phyloP scores from a whole-genome alignment of 768 basidiomycete genomes.

The Chalciporus chontae region DNA sequence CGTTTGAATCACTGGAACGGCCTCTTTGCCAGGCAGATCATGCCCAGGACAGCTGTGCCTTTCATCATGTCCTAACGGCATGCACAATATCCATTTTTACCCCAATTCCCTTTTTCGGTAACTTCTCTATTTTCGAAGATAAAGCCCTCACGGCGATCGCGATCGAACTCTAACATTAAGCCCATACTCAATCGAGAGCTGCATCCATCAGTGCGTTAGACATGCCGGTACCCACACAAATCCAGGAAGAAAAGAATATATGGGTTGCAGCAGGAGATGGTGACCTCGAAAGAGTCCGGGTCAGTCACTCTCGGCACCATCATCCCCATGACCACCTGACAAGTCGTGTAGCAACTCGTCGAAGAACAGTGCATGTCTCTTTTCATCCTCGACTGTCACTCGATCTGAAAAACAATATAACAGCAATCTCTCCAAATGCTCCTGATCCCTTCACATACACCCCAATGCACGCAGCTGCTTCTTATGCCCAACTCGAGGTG shows the following conservation, averaged over 20 bases:
- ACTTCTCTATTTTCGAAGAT: conserved; percentile 11
- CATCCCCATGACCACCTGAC: conserved; percentile 3
- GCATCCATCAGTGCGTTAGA: conserved; percentile 27
- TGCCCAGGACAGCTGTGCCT: not conserved
- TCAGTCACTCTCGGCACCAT: conserved; percentile 29
- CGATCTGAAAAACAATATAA: conserved; percentile 32
- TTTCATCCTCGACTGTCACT: conserved; percentile 19
- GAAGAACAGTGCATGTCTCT: conserved; percentile 51
- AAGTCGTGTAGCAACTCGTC: conserved; percentile 48
- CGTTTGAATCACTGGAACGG: no score
- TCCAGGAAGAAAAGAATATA: conserved; percentile 53
- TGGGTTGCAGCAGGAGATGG: conserved; percentile 95
- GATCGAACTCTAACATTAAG: conserved; percentile 10
- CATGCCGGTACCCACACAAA: conserved; percentile 33
- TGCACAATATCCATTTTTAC: conserved; percentile 6
- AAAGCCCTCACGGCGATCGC: conserved; percentile 15
- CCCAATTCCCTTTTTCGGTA: conserved; percentile 25
- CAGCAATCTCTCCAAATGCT: conserved; percentile 64
- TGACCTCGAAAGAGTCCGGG: conserved; percentile 72
- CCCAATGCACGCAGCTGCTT: conserved; percentile 93
- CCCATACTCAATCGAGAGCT: not conserved
- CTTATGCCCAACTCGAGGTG: conserved; percentile 77
- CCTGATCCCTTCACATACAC: conserved; percentile 77
- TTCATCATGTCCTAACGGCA: conserved; percentile 15
- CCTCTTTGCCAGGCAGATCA: conserved; percentile 1